Evolutionary conservation across 148 eudicot genomes (phyloP).

Genomic region (Amaranthus cruentus): DNA sequence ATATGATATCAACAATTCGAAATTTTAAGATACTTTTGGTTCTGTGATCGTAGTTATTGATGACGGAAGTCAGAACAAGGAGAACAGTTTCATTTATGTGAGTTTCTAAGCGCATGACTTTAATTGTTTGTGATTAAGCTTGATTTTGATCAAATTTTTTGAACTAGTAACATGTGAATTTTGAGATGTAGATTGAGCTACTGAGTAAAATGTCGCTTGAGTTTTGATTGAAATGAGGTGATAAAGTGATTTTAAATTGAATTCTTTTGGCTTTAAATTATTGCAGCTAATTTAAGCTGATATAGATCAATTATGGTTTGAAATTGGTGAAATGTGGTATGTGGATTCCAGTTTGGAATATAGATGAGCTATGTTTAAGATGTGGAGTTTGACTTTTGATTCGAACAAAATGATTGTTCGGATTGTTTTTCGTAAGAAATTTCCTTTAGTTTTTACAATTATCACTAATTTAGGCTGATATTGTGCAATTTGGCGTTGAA

Average conservation of each 20-base stretch:
- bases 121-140: neutral
- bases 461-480: neutral
- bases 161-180: no score
- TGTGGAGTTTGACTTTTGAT: no score
- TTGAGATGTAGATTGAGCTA: no score
- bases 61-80: slow-evolving; percentile 78
- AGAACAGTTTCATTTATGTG: slow-evolving; percentile 90
- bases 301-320: no score
- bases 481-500: neutral
- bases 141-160: neutral
- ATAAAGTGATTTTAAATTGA: neutral
- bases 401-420: no score
- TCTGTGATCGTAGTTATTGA: slow-evolving; percentile 61
- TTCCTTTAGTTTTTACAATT: neutral
- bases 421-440: neutral
- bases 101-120: slow-evolving; percentile 30
- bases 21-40: neutral
- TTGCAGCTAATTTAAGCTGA: no score
- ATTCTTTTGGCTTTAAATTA: neutral
- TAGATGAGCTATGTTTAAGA: no score
- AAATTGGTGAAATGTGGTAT: no score
- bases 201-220: no score
- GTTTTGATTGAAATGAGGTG: no score
- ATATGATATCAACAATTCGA: neutral
- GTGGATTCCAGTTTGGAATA: no score